Evolutionary conservation across 176 grass and related monocot species (phyloP).

Genomic region (Juncus effusus): DNA sequence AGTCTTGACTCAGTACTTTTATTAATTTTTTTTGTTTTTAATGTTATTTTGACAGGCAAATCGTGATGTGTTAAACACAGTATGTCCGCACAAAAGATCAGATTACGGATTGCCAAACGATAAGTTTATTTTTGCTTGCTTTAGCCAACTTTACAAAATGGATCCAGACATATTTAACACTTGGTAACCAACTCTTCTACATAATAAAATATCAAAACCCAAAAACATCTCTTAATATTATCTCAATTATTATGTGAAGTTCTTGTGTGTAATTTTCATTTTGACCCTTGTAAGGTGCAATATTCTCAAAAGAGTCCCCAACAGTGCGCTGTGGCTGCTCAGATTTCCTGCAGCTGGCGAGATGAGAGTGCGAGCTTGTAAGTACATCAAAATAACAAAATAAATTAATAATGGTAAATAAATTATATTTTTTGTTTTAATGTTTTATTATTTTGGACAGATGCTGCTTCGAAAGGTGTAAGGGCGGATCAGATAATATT

Average conservation of each 20-base stretch:
- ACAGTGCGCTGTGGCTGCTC: conserved; percentile 74
- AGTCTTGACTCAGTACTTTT: background rate
- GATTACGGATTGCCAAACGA: conserved; percentile 77
- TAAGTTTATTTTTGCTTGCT: conserved; percentile 93
- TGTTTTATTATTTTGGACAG: conserved; percentile 29
- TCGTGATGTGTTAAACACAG: conserved; percentile 49
- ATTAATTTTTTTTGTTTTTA: background rate
- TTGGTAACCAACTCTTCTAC: conserved; percentile 40
- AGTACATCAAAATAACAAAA: conserved; percentile 25
- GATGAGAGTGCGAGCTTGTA: conserved; percentile 69
- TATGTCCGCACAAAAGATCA: conserved; percentile 62
- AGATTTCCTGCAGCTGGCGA: conserved; percentile 82
- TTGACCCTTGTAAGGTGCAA: conserved; percentile 60
- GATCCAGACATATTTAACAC: conserved; percentile 86
- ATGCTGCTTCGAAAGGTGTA: conserved; percentile 72
- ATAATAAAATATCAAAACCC: too few species aligned
- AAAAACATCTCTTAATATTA: background rate
- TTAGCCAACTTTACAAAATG: conserved; percentile 97
- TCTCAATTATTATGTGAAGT: background rate
- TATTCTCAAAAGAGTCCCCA: conserved; percentile 74
- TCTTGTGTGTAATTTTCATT: background rate
- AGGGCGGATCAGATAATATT: conserved; percentile 78
- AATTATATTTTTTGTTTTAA: background rate
- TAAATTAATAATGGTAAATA: background rate
- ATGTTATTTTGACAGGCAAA: conserved; percentile 50